phyloP scores from a whole-genome alignment of 1,284 basidiomycete species.

The Vanrija sp. region DNA sequence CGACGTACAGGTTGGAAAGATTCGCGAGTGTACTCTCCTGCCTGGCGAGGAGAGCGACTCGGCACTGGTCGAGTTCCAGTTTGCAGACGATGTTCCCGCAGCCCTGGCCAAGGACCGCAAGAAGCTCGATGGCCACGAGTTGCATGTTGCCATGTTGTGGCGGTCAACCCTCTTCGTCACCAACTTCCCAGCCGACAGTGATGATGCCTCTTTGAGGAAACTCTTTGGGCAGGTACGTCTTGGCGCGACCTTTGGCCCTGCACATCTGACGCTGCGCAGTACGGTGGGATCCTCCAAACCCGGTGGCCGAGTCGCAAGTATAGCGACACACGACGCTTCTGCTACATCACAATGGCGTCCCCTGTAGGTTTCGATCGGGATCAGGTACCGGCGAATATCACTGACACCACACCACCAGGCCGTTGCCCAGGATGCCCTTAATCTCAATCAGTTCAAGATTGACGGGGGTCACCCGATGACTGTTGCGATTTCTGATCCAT shows the following conservation, averaged over 20 bases:
- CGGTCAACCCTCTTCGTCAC: slow-evolving; percentile 93
- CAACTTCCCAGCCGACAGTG: slow-evolving; percentile 85
- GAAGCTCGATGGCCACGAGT: slow-evolving; percentile 64
- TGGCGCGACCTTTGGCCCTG: neutral
- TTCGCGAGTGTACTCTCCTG: slow-evolving; percentile 65
- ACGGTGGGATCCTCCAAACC: slow-evolving; percentile 85
- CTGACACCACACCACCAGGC: slow-evolving; percentile 49
- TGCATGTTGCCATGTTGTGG: slow-evolving; percentile 85
- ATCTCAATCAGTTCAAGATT: slow-evolving; percentile 70
- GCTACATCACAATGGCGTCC: slow-evolving; percentile 85
- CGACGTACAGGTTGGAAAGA: slow-evolving; percentile 65
- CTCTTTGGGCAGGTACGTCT: slow-evolving; percentile 68
- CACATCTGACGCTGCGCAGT: slow-evolving; percentile 52
- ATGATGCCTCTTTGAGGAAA: slow-evolving; percentile 70
- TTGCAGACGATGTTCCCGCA: slow-evolving; percentile 64
- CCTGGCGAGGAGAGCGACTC: slow-evolving; percentile 29
- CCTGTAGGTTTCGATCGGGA: slow-evolving; percentile 57
- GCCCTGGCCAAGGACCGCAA: slow-evolving; percentile 94
- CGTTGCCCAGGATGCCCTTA: slow-evolving; percentile 71
- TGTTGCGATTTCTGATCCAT: slow-evolving; percentile 87
- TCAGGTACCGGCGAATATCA: neutral
- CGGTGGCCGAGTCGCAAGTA: slow-evolving; percentile 98
- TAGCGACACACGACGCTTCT: slow-evolving; percentile 83
- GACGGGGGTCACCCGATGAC: slow-evolving; percentile 61
- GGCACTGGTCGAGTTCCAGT: slow-evolving; percentile 48